Evolutionary conservation across 768 basidiomycete species (phyloP), one percentile per base, ranked within the genome.

Genomic region (Lactifluus echinatus): DNA sequence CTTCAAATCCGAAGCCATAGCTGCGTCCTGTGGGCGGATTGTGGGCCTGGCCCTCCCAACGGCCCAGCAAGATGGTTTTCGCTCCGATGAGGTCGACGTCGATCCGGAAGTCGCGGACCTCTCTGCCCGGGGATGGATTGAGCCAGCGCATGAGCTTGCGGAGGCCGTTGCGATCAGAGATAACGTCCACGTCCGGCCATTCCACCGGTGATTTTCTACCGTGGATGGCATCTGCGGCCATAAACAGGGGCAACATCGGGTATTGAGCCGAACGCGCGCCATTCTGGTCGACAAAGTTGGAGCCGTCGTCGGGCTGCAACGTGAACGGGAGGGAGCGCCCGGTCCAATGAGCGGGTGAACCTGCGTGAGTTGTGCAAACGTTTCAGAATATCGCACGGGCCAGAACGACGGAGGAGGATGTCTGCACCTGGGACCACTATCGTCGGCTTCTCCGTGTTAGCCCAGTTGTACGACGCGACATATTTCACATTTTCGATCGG

Each of bases 151-250:
- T 64, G 39, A 89, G 70, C 66, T 85, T 86, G 24, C 85, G 76
- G 17, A 88, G 70, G 24, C 73, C 74, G 63, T 87, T 88, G 28
- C 87, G 76, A 64, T 87, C 85, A 0, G 84, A 81, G 58, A 88
- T 71, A 43, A 74, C 48, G 42, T 79, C 73, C 6, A 80, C 65
- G 3, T 62, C 39, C 42, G 69, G 66, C 71, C 75, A 76, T 52
- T 73, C 69, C 28, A 74, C 67, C 2, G 57, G 51, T 1, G 53
- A 61, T 43, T 33, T 49, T 8, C 69, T 66, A 14, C 58, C 62
- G 6, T 54, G 47, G 26, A 67, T 51, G 23, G 70, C 70, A 63
- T 84, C 81, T 23, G 82, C 79, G 2, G 86, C 81, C 23, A 72
- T 74, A 50, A 89, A 72, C 59, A 87, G 71, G 11, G 87, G 84